phyloP scores from a whole-genome alignment of 2,329 filamentous ascomycete genomes.

The Hirsutella thompsonii region DNA sequence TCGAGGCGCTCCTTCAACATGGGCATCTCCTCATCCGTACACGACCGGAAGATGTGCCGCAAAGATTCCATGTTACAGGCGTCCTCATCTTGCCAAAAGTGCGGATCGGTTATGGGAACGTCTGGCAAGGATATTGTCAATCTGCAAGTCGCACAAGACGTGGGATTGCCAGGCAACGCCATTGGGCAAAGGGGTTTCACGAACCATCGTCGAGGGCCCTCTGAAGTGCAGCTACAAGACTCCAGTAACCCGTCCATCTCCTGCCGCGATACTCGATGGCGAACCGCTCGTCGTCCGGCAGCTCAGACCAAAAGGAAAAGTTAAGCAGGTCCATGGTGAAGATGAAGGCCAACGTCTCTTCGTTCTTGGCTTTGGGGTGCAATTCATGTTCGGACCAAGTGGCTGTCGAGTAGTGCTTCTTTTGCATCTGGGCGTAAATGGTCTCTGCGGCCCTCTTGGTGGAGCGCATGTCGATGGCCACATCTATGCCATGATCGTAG shows the following conservation, averaged over 20 bases:
- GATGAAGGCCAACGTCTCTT: constrained; percentile 75
- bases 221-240: constrained; percentile 75
- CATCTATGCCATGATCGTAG: constrained; percentile 86
- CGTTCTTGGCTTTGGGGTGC: constrained; percentile 74
- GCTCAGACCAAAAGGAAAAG: constrained; percentile 90
- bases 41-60: constrained; percentile 70
- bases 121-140: constrained; percentile 28
- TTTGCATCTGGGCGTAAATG: constrained; percentile 73
- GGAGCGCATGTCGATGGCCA: constrained; percentile 71
- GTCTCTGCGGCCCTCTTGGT: constrained; percentile 70
- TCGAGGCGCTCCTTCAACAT: constrained; percentile 64
- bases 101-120: constrained; percentile 77
- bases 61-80: constrained; percentile 65
- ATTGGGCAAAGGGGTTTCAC: constrained; percentile 5
- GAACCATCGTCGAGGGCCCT: constrained; percentile 74
- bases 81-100: constrained; percentile 71
- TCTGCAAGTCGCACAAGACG: background rate
- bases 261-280: constrained; percentile 69
- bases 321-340: constrained; percentile 97
- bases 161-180: background rate
- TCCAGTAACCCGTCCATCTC: constrained; percentile 92
- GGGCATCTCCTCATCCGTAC: constrained; percentile 77
- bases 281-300: constrained; percentile 58
- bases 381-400: constrained; percentile 83
- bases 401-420: constrained; percentile 69